phyloP scores from a whole-genome alignment of 805 yeast genomes.

The Lachancea thermotolerans region DNA sequence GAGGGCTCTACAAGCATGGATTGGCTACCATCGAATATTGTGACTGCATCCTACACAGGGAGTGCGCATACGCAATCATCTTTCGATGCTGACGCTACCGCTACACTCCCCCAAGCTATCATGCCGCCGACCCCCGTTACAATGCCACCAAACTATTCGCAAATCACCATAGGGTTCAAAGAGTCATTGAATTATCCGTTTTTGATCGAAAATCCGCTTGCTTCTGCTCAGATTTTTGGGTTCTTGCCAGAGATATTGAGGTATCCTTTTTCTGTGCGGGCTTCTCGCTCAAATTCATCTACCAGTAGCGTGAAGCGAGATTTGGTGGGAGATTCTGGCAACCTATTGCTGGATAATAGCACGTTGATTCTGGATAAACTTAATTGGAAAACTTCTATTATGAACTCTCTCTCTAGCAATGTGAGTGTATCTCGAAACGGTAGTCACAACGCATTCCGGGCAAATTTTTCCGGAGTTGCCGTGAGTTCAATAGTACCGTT shows the following conservation, averaged over 20 bases:
- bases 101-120: constrained; percentile 35
- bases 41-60: constrained; percentile 30
- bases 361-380: too few relatives aligned
- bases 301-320: neutral
- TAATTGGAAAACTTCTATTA: too few relatives aligned
- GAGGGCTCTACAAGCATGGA: constrained; percentile 3
- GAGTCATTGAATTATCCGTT: constrained; percentile 74
- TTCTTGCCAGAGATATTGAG: constrained; percentile 66
- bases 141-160: constrained; percentile 12
- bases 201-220: constrained; percentile 72
- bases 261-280: constrained; percentile 46
- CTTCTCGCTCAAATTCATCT: constrained; percentile 5
- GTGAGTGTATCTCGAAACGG: too few relatives aligned
- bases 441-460: constrained; percentile 3
- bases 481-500: constrained; percentile 73
- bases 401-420: too few relatives aligned
- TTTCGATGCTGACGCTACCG: constrained; percentile 26
- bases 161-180: constrained; percentile 41
- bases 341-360: neutral
- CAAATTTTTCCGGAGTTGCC: constrained; percentile 37
- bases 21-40: constrained; percentile 17
- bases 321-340: too few relatives aligned
- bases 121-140: constrained; percentile 35
- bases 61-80: constrained; percentile 23
- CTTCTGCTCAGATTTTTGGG: constrained; percentile 61